These are phyloP conservation scores for Penicillium diatomitis DNA, from an alignment of 495 filamentous ascomycete species.

Conservation along the genomic window DNA sequence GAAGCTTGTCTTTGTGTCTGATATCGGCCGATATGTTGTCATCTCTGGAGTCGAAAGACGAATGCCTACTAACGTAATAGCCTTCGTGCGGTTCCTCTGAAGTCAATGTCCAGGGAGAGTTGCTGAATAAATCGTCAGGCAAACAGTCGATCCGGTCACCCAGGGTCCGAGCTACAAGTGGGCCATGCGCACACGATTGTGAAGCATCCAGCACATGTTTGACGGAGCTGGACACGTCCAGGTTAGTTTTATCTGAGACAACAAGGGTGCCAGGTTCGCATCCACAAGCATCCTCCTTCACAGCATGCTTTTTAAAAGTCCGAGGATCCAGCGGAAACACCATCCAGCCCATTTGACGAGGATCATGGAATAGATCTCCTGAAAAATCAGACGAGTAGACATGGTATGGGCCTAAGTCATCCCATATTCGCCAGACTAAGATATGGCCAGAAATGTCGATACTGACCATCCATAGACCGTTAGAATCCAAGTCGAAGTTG, in stretches of 20 bases:
- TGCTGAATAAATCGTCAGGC: constrained; percentile 21
- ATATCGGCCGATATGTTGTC: neutral
- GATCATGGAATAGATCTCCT: constrained; percentile 5
- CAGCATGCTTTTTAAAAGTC: constrained; percentile 28
- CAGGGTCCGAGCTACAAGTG: neutral
- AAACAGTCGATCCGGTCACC: neutral
- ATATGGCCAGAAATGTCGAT: constrained; percentile 61
- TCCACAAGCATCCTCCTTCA: constrained; percentile 35
- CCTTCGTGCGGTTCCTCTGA: too few species aligned
- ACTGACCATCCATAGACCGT: constrained; percentile 63
- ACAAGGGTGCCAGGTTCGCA: constrained; percentile 20
- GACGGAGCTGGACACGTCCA: constrained; percentile 24
- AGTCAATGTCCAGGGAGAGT: too few species aligned
- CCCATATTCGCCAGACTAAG: constrained; percentile 61
- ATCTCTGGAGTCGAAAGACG: too few species aligned
- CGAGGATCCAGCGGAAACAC: constrained; percentile 43
- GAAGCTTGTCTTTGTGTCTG: neutral
- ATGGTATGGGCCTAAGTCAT: constrained; percentile 20
- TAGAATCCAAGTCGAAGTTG: constrained; percentile 50
- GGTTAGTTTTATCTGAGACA: constrained; percentile 11
- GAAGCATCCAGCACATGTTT: constrained; percentile 19
- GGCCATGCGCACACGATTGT: constrained; percentile 3
- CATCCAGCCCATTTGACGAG: constrained; percentile 33
- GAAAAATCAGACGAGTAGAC: constrained; percentile 17
- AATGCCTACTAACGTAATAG: too few species aligned